Evolutionary conservation across 169 alveolate genomes (phyloP).

Genomic region (Perkinsus olseni): DNA sequence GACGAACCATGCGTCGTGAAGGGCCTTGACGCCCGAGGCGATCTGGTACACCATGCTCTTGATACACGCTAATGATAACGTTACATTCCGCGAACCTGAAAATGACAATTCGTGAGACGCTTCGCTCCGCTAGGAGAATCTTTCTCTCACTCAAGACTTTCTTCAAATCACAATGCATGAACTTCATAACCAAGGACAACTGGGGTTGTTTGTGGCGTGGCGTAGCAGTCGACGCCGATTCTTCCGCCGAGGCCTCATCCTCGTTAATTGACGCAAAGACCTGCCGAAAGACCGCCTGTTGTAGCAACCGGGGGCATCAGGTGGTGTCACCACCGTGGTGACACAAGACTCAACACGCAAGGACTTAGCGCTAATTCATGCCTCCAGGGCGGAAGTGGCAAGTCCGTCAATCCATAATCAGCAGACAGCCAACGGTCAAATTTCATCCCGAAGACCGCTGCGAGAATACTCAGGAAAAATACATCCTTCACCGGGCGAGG

Average conservation of each 20-base stretch:
- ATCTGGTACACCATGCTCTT: not conserved
- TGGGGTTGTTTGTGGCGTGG: not conserved
- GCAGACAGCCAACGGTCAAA: too few species aligned
- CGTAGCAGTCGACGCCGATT: not conserved
- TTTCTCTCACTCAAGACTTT: not conserved
- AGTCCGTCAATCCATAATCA: too few species aligned
- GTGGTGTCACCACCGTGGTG: too few species aligned
- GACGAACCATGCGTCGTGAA: slow-evolving; percentile 66
- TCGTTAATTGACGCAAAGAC: not conserved
- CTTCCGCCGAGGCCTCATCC: not conserved
- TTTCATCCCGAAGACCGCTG: too few species aligned
- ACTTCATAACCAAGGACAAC: not conserved
- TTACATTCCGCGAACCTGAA: not conserved
- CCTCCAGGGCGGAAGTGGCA: too few species aligned
- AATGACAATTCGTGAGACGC: not conserved
- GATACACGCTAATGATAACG: not conserved
- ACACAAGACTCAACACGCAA: too few species aligned
- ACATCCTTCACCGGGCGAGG: too few species aligned
- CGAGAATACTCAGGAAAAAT: too few species aligned
- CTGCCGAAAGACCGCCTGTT: not conserved
- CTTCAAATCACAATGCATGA: not conserved
- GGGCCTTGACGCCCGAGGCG: not conserved
- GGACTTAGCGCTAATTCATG: too few species aligned
- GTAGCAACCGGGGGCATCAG: too few species aligned
- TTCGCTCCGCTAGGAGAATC: not conserved